Conservation (phyloP, 2,329 filamentous ascomycete genomes). For the Fusarium neocosmosporiellum region DNA sequence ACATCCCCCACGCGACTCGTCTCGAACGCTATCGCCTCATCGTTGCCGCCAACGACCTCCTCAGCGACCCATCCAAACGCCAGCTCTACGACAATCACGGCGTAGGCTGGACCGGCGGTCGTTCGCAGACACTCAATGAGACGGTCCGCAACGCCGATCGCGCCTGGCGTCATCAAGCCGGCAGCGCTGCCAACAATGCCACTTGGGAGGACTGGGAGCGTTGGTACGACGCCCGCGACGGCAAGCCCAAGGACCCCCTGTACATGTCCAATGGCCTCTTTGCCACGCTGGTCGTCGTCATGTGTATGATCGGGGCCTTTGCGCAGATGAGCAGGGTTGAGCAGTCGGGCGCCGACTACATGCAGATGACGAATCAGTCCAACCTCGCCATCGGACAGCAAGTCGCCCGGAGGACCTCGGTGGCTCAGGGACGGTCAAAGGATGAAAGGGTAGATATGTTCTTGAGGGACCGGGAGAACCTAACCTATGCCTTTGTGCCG, state of each 20-base stretch:
- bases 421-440: constrained; percentile 63
- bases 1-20: constrained; percentile 66
- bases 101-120: constrained; percentile 78
- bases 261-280: constrained; percentile 86
- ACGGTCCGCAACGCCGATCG: constrained; percentile 53
- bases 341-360: constrained; percentile 68
- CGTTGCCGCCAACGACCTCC: constrained; percentile 86
- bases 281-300: constrained; percentile 72
- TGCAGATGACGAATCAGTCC: constrained; percentile 75
- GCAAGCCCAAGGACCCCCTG: constrained; percentile 60
- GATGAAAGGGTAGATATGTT: constrained; percentile 82
- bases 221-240: constrained; percentile 71
- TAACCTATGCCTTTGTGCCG: constrained; percentile 48
- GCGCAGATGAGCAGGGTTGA: constrained; percentile 78
- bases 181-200: constrained; percentile 74
- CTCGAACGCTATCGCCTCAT: constrained; percentile 93
- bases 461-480: constrained; percentile 74
- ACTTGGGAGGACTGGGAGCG: constrained; percentile 99
- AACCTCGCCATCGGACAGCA: constrained; percentile 73
- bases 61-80: constrained; percentile 83
- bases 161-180: constrained; percentile 61
- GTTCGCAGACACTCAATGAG: constrained; percentile 61
- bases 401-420: constrained; percentile 63
- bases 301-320: constrained; percentile 76
- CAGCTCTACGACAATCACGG: constrained; percentile 85